A percentile compares a stretch with the other conserved stretches of the same genome.
Conservation (phyloP, 805 yeast genomes). For the Candida chauliodis region DNA sequence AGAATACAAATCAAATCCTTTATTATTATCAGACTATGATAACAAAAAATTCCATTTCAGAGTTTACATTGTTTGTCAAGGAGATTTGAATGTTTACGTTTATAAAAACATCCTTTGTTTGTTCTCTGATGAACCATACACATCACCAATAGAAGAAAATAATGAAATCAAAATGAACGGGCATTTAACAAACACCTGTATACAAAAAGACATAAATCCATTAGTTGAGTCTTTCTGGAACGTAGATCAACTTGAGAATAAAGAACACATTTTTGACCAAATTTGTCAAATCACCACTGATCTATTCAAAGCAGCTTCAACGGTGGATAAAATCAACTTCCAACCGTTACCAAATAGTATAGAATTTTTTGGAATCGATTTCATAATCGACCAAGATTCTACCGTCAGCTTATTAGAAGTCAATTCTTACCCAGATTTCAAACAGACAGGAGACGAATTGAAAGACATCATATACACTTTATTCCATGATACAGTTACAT, state of each 20-base stretch:
- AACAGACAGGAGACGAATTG: slow-evolving; percentile 84
- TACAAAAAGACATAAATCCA: slow-evolving; percentile 56
- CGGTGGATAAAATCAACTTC: slow-evolving; percentile 80
- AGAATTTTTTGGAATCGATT: slow-evolving; percentile 89
- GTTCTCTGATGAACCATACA: slow-evolving; percentile 62
- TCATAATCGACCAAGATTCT: slow-evolving; percentile 58
- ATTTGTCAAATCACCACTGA: slow-evolving; percentile 65
- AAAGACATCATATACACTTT: slow-evolving; percentile 63
- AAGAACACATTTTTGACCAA: slow-evolving; percentile 47
- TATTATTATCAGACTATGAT: slow-evolving; percentile 57
- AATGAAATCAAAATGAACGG: slow-evolving; percentile 52
- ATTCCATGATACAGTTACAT: slow-evolving; percentile 53
- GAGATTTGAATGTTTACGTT: slow-evolving; percentile 74
- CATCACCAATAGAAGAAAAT: slow-evolving; percentile 24
- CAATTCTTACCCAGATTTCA: slow-evolving; percentile 94
- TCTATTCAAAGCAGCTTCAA: slow-evolving; percentile 73
- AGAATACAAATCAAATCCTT: slow-evolving; percentile 67
- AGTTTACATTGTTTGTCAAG: slow-evolving; percentile 73
- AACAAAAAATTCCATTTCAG: slow-evolving; percentile 85
- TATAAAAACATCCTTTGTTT: slow-evolving; percentile 76
- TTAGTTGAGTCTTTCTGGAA: slow-evolving; percentile 65
- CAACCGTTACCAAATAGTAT: slow-evolving; percentile 76
- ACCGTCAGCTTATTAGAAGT: slow-evolving; percentile 72
- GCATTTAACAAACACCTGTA: slow-evolving; percentile 91
- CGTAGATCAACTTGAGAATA: slow-evolving; percentile 40